A percentile compares a stretch with the other conserved stretches of the same genome.
phyloP scores from a whole-genome alignment of 1,284 basidiomycete genomes.

The Apiotrichum laibachii region DNA sequence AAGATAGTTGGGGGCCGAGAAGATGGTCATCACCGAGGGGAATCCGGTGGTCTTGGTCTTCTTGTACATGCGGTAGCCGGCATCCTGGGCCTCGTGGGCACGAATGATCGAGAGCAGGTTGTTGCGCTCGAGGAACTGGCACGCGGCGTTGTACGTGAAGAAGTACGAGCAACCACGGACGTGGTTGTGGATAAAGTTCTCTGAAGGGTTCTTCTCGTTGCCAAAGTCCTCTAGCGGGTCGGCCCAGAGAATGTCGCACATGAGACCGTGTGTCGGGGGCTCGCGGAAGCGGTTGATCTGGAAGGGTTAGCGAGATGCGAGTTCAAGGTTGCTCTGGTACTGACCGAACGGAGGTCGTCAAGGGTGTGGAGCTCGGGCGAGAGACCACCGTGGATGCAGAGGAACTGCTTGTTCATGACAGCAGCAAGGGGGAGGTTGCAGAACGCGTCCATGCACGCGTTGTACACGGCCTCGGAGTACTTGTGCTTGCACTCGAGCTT shows the following conservation, averaged over 20 bases:
- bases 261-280: constrained; percentile 87
- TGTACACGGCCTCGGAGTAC: constrained; percentile 85
- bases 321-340: constrained; percentile 32
- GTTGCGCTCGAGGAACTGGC: constrained; percentile 89
- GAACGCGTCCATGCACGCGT: constrained; percentile 90
- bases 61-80: constrained; percentile 94
- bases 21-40: constrained; percentile 95
- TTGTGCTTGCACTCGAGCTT: constrained; percentile 95
- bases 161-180: constrained; percentile 95
- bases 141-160: constrained; percentile 93
- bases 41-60: constrained; percentile 88
- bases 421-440: constrained; percentile 88
- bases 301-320: neutral
- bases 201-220: constrained; percentile 78
- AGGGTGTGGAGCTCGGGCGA: constrained; percentile 87
- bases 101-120: constrained; percentile 91
- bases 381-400: constrained; percentile 91
- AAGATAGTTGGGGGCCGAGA: constrained; percentile 92
- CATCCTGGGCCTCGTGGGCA: constrained; percentile 93
- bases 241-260: constrained; percentile 95
- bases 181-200: constrained; percentile 81
- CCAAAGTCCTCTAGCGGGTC: constrained; percentile 94
- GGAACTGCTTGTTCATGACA: constrained; percentile 95
- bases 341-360: constrained; percentile 73
- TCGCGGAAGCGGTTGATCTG: constrained; percentile 92